Percentiles rank a stretch among this genome's conserved stretches.
Evolutionary conservation across 352 stramenopile species (phyloP).

Genomic region (Pythium chondricola): DNA sequence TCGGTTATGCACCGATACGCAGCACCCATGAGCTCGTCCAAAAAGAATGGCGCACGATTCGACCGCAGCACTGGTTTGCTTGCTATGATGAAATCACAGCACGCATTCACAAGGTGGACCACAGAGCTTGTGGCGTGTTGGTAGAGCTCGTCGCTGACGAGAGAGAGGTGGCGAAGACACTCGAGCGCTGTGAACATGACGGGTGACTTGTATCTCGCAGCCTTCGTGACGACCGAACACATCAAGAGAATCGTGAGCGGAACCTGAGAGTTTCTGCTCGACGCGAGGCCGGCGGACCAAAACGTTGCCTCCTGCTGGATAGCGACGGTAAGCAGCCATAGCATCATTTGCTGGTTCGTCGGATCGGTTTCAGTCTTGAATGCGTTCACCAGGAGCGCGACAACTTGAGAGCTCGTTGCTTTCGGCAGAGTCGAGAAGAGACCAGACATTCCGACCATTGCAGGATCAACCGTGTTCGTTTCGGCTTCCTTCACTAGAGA

Average conservation of each 20-base stretch:
- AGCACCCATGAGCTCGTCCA: constrained; percentile 76
- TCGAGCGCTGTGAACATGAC: constrained; percentile 84
- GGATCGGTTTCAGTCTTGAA: constrained; percentile 79
- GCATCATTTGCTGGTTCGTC: constrained; percentile 87
- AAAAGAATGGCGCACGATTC: constrained; percentile 67
- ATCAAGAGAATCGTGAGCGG: constrained; percentile 82
- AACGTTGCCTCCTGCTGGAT: constrained; percentile 85
- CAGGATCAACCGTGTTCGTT: constrained; percentile 46
- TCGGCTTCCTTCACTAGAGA: constrained; percentile 78
- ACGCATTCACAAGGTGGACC: constrained; percentile 75
- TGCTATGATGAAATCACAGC: constrained; percentile 82
- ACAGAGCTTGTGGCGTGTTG: constrained; percentile 71
- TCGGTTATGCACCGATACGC: constrained; percentile 82
- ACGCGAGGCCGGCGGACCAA: constrained; percentile 73
- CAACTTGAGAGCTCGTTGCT: constrained; percentile 81
- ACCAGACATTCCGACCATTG: constrained; percentile 60
- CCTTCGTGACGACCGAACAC: constrained; percentile 81
- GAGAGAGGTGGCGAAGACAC: constrained; percentile 73
- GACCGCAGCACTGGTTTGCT: constrained; percentile 69
- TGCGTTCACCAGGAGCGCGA: constrained; percentile 73
- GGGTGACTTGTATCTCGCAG: constrained; percentile 69
- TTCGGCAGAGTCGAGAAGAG: constrained; percentile 79
- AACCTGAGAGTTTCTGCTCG: constrained; percentile 79
- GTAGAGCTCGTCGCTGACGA: constrained; percentile 74
- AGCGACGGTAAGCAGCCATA: constrained; percentile 82